Conservation (phyloP, 2,329 filamentous ascomycete species). For the Dactylellina sp. region DNA sequence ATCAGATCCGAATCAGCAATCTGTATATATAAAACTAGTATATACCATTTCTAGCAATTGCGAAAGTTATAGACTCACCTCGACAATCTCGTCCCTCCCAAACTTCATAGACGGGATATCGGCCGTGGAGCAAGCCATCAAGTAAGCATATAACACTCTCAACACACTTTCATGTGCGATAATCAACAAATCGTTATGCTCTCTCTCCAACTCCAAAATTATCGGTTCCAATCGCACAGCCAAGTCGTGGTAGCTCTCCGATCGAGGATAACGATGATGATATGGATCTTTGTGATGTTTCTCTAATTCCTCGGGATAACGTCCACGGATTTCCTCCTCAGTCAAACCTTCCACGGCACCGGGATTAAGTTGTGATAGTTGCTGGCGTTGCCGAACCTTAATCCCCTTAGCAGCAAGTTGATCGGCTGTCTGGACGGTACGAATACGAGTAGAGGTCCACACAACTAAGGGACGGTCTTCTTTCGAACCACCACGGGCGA, state of each 20-base stretch:
- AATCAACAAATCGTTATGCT: conserved; percentile 97
- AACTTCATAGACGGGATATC: conserved; percentile 95
- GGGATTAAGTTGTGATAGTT: conserved; percentile 97
- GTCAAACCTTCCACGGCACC: conserved; percentile 95
- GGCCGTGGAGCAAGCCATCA: conserved; percentile 97
- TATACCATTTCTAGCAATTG: too few relatives aligned
- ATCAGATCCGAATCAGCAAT: conserved; percentile 11
- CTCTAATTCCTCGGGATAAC: conserved; percentile 89
- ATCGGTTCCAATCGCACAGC: conserved; percentile 98
- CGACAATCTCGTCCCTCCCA: conserved; percentile 95
- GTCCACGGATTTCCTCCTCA: conserved; percentile 79
- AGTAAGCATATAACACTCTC: conserved; percentile 93
- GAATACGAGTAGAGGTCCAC: conserved; percentile 92
- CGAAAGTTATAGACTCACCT: conserved; percentile 70
- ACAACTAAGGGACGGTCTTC: conserved; percentile 84
- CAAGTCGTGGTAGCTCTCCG: conserved; percentile 93
- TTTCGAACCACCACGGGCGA: conserved; percentile 75
- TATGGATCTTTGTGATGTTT: conserved; percentile 97
- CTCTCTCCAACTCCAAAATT: conserved; percentile 94
- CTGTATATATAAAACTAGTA: too few relatives aligned
- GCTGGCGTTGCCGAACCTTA: conserved; percentile 88
- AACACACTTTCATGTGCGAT: conserved; percentile 99
- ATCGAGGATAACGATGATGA: conserved; percentile 86
- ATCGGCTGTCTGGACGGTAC: conserved; percentile 90
- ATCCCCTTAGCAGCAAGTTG: conserved; percentile 82